phyloP scores from a whole-genome alignment of 306 rosid genomes.

The Begonia peltatifolia region DNA sequence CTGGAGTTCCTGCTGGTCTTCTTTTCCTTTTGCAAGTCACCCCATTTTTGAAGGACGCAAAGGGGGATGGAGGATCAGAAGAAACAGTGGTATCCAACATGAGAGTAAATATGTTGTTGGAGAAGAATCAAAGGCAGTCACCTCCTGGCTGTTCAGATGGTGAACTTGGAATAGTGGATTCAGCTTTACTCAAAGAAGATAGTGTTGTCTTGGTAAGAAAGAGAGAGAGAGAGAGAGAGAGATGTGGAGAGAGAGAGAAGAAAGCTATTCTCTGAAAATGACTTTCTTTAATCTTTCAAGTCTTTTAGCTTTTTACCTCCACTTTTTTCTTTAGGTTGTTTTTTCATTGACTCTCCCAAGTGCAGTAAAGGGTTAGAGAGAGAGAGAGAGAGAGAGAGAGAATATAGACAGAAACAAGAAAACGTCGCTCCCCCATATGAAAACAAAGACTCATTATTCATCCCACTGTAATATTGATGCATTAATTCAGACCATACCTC shows the following conservation, averaged over 20 bases:
- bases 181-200: constrained; percentile 42
- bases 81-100: constrained; percentile 41
- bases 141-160: constrained; percentile 14
- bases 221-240: not conserved
- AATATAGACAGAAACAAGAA: constrained; percentile 39
- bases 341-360: too few species aligned
- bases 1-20: constrained; percentile 98
- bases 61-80: constrained; percentile 26
- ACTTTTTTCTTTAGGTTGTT: not conserved
- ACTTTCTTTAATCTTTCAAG: constrained; percentile 40
- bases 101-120: constrained; percentile 15
- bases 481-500: constrained; percentile 23
- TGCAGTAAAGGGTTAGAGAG: too few species aligned
- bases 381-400: constrained; percentile 8
- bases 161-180: constrained; percentile 30
- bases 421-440: constrained; percentile 36
- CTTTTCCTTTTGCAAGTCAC: constrained; percentile 55
- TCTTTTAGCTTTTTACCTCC: constrained; percentile 12
- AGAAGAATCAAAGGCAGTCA: not conserved
- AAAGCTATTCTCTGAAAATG: constrained; percentile 57
- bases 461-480: constrained; percentile 40
- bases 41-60: constrained; percentile 41
- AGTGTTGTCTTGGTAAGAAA: constrained; percentile 1
- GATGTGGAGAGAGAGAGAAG: constrained; percentile 2
- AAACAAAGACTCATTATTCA: constrained; percentile 40